Evolutionary conservation across 1,284 basidiomycete genomes (phyloP).

Genomic region (Trichosporon faecale): DNA sequence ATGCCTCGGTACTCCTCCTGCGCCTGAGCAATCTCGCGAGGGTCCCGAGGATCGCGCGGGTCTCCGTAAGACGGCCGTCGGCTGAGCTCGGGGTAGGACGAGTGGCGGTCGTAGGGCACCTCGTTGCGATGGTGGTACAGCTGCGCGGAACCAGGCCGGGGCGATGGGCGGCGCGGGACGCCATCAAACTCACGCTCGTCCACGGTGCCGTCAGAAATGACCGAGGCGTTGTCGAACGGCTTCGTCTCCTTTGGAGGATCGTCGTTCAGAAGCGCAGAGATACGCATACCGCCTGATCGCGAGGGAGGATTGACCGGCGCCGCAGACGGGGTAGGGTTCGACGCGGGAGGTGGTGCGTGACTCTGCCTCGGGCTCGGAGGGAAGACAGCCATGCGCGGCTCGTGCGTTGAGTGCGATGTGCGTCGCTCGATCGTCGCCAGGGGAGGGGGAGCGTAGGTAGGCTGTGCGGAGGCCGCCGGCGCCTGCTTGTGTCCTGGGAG

Average conservation of each 20-base stretch:
- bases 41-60: constrained; percentile 2
- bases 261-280: constrained; percentile 46
- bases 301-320: constrained; percentile 20
- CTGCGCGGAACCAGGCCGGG: constrained; percentile 7
- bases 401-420: constrained; percentile 12
- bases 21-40: background rate
- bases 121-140: constrained; percentile 7
- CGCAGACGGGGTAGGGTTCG: constrained; percentile 9
- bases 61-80: constrained; percentile 10
- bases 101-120: constrained; percentile 14
- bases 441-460: background rate
- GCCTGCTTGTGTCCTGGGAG: constrained; percentile 6
- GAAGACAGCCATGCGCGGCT: constrained; percentile 45
- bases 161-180: constrained; percentile 16
- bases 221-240: constrained; percentile 32
- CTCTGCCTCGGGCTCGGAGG: constrained; percentile 29
- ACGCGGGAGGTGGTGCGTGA: constrained; percentile 11
- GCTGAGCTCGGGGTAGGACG: constrained; percentile 2
- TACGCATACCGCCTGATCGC: constrained; percentile 43
- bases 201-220: constrained; percentile 45
- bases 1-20: background rate
- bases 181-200: constrained; percentile 40
- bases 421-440: constrained; percentile 3
- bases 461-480: background rate
- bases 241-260: constrained; percentile 29